phyloP scores from a whole-genome alignment of 257 asterid genomes.

The Fraxinus quadrangulata region DNA sequence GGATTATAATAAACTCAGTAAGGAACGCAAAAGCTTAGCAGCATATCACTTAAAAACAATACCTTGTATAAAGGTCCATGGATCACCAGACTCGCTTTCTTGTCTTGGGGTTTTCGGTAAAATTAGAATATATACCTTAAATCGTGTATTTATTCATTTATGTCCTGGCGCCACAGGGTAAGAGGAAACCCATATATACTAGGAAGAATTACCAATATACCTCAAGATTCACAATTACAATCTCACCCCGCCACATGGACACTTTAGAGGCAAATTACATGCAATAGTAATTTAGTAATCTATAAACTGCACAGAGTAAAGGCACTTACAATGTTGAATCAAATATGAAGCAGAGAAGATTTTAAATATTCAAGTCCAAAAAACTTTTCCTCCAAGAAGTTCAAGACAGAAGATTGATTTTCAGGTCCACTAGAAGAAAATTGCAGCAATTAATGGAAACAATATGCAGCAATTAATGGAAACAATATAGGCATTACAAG shows the following conservation, averaged over 20 bases:
- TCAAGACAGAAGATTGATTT: neutral
- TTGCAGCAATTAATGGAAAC: conserved; percentile 1
- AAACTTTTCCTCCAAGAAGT: neutral
- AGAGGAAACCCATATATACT: neutral
- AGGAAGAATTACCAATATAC: conserved; percentile 33
- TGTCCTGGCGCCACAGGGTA: conserved; percentile 15
- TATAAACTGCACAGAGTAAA: conserved; percentile 72
- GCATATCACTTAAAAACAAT: conserved; percentile 5
- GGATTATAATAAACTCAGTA: conserved; percentile 1
- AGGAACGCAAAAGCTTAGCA: conserved; percentile 9
- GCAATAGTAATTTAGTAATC: conserved; percentile 57
- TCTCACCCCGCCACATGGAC: conserved; percentile 78
- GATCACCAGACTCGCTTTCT: conserved; percentile 84
- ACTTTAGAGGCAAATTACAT: conserved; percentile 88
- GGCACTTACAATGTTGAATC: conserved; percentile 20
- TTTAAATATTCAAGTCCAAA: conserved; percentile 8
- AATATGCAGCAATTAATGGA: neutral
- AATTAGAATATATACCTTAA: conserved; percentile 22
- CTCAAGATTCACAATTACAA: conserved; percentile 96
- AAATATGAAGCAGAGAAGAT: neutral
- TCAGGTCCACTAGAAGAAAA: conserved; percentile 8
- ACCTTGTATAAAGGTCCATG: conserved; percentile 92
- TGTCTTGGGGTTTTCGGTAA: conserved; percentile 94
- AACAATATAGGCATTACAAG: neutral
- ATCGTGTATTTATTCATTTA: conserved; percentile 3